These are phyloP conservation scores for Dictyostelium purpureum DNA, from an alignment of 78 protist species.

Conservation along the genomic window DNA sequence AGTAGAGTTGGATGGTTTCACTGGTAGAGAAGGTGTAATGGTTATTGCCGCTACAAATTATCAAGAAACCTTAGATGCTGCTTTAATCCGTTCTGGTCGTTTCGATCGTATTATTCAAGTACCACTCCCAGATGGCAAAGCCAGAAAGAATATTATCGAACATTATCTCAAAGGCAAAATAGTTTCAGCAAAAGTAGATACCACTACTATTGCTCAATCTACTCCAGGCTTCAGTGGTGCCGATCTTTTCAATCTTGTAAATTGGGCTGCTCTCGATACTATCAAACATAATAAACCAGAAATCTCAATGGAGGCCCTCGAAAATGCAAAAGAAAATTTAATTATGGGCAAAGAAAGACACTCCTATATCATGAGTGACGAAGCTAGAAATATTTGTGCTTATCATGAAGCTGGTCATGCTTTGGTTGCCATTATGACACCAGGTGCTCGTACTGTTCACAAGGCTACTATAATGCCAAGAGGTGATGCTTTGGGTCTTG, in stretches of 20 bases:
- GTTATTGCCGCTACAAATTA: conserved; percentile 97
- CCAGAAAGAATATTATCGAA: conserved; percentile 83
- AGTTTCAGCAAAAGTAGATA: conserved; percentile 24
- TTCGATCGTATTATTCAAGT: conserved; percentile 91
- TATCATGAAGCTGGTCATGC: conserved; percentile 99
- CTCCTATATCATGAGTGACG: conserved; percentile 50
- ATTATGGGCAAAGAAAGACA: conserved; percentile 92
- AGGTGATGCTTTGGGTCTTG: conserved; percentile 90
- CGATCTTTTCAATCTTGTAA: conserved; percentile 92
- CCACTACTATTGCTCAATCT: conserved; percentile 79
- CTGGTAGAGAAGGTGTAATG: conserved; percentile 85
- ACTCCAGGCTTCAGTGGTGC: conserved; percentile 94
- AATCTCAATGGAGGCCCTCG: conserved; percentile 80
- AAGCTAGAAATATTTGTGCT: conserved; percentile 84
- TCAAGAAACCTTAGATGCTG: conserved; percentile 92
- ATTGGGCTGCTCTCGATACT: conserved; percentile 92
- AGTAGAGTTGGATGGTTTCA: conserved; percentile 91
- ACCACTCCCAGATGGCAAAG: conserved; percentile 87
- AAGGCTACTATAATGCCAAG: conserved; percentile 97
- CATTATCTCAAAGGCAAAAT: conserved; percentile 39
- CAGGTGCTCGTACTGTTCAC: conserved; percentile 81
- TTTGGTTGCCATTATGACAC: conserved; percentile 89
- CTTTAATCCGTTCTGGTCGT: conserved; percentile 95
- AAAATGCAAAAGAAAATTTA: conserved; percentile 91
- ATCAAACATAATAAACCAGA: conserved; percentile 44